Conservation (phyloP, 1,284 basidiomycete genomes). For the Takashimella tepidaria region DNA sequence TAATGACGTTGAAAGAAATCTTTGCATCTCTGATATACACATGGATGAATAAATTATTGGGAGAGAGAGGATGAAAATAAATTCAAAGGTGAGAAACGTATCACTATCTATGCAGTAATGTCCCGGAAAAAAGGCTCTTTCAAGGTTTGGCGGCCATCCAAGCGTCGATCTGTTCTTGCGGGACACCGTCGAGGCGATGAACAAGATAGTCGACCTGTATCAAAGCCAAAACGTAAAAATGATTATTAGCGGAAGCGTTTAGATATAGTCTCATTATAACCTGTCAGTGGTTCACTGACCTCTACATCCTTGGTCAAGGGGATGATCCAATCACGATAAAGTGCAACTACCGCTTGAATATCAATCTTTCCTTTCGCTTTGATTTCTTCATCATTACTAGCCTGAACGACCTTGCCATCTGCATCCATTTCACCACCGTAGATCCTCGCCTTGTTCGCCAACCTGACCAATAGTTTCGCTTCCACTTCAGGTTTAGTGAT, state of each 20-base stretch:
- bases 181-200: slow-evolving; percentile 72
- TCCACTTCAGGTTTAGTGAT: slow-evolving; percentile 98
- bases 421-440: slow-evolving; percentile 87
- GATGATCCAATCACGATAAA: slow-evolving; percentile 94
- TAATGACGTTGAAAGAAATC: too few relatives aligned
- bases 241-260: not conserved
- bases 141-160: slow-evolving; percentile 47
- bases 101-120: too few relatives aligned
- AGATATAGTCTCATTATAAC: not conserved
- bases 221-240: too few relatives aligned
- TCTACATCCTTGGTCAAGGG: slow-evolving; percentile 97
- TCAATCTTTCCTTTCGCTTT: slow-evolving; percentile 67
- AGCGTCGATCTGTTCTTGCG: slow-evolving; percentile 69
- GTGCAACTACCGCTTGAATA: slow-evolving; percentile 80
- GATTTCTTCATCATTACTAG: slow-evolving; percentile 22
- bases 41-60: too few relatives aligned
- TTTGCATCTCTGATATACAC: too few relatives aligned
- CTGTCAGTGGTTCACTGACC: slow-evolving; percentile 54
- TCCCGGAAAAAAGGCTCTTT: too few relatives aligned
- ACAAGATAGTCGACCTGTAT: slow-evolving; percentile 89
- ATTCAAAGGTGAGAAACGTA: too few relatives aligned
- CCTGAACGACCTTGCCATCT: slow-evolving; percentile 56
- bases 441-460: slow-evolving; percentile 84
- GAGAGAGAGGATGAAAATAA: too few relatives aligned
- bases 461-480: slow-evolving; percentile 71